phyloP scores from a whole-genome alignment of 163 green algal species.

The Scenedesmus sp. region DNA sequence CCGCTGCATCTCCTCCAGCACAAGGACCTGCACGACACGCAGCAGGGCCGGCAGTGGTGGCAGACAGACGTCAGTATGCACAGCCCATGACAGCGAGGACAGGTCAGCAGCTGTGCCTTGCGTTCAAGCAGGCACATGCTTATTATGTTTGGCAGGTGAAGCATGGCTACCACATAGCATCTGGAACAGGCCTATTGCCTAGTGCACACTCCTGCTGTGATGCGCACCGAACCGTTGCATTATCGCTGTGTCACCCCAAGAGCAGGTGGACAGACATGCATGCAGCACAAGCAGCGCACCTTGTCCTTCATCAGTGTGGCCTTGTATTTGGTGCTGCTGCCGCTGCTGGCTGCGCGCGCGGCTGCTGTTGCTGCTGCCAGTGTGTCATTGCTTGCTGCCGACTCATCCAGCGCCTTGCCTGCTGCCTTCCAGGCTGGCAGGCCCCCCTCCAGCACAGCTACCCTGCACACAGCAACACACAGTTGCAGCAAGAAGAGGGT shows the following conservation, averaged over 20 bases:
- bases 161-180: too few relatives aligned
- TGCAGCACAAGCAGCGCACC: slow-evolving; percentile 43
- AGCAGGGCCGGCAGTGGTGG: not conserved
- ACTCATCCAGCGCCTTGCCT: slow-evolving; percentile 70
- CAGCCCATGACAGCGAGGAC: not conserved
- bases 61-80: not conserved
- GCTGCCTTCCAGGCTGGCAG: slow-evolving; percentile 83
- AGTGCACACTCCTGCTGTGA: too few relatives aligned
- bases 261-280: too few relatives aligned
- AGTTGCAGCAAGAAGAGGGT: not conserved
- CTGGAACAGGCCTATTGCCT: too few relatives aligned
- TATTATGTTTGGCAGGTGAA: too few relatives aligned
- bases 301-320: slow-evolving; percentile 64
- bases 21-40: slow-evolving; percentile 49
- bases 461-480: slow-evolving; percentile 63
- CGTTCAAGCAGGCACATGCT: too few relatives aligned
- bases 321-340: slow-evolving; percentile 55
- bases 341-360: slow-evolving; percentile 1
- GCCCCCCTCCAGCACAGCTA: slow-evolving; percentile 94
- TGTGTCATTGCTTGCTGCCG: slow-evolving; percentile 51
- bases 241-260: too few relatives aligned
- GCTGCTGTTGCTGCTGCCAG: slow-evolving; percentile 46
- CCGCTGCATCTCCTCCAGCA: slow-evolving; percentile 47
- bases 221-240: too few relatives aligned
- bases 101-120: too few relatives aligned